These are phyloP conservation scores for Cyathus striatus DNA, from an alignment of 768 basidiomycete genomes.

Conservation along the genomic window DNA sequence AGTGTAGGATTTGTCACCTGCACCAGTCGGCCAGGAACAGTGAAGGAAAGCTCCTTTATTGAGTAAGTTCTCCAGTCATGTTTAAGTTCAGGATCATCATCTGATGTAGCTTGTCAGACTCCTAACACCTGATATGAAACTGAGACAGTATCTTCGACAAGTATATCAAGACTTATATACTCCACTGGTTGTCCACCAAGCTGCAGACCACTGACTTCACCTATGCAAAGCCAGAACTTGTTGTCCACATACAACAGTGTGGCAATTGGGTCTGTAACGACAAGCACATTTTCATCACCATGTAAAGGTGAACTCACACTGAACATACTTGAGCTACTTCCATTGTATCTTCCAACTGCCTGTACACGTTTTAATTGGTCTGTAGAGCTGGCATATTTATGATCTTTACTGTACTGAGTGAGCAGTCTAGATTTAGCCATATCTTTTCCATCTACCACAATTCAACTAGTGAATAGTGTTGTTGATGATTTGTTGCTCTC, in stretches of 20 bases:
- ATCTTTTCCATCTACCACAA: conserved; percentile 4
- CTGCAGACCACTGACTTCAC: conserved; percentile 17
- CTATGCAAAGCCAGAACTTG: conserved; percentile 19
- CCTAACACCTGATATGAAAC: conserved; percentile 18
- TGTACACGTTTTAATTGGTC: conserved; percentile 13
- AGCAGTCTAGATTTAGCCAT: conserved; percentile 9
- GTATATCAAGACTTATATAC: conserved; percentile 9
- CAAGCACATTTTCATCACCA: conserved; percentile 5
- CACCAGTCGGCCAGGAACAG: conserved; percentile 15
- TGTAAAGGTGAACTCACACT: background rate
- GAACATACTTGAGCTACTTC: background rate
- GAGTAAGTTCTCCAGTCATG: conserved; percentile 21
- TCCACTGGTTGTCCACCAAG: conserved; percentile 12
- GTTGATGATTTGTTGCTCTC: too few species aligned
- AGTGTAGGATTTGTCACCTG: conserved; percentile 17
- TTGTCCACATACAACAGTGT: conserved; percentile 15
- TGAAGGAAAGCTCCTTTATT: conserved; percentile 9
- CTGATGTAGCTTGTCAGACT: conserved; percentile 10
- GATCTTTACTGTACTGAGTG: conserved; percentile 6
- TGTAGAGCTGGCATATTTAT: conserved; percentile 10
- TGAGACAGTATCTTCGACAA: conserved; percentile 12
- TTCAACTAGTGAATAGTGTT: background rate
- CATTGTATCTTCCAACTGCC: conserved; percentile 6
- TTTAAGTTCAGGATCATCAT: conserved; percentile 11
- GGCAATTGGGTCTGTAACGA: conserved; percentile 18